These are phyloP conservation scores for Botrytis deweyae DNA, from an alignment of 2,329 filamentous ascomycete genomes.

Conservation along the genomic window DNA sequence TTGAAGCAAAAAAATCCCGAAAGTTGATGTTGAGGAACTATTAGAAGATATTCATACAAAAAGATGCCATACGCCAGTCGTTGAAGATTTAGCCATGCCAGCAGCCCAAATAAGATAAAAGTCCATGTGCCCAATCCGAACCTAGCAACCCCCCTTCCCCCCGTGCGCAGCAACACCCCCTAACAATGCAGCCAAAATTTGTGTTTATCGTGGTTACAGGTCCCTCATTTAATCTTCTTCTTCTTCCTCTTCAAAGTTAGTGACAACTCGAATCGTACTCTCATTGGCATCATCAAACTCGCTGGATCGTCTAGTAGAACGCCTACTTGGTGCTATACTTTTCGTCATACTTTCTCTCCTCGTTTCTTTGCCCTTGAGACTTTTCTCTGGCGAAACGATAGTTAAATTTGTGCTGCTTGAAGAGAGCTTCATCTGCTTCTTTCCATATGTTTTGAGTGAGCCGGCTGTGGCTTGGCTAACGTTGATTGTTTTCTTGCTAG, in stretches of 20 bases:
- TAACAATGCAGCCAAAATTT: conserved; percentile 16
- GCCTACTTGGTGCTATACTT: conserved; percentile 26
- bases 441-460: conserved; percentile 35
- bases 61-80: conserved; percentile 25
- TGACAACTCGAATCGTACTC: conserved; percentile 31
- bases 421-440: conserved; percentile 29
- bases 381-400: conserved; percentile 26
- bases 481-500: conserved; percentile 25
- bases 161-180: neutral
- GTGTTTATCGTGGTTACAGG: conserved; percentile 4
- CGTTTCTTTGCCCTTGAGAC: conserved; percentile 19
- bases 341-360: conserved; percentile 26
- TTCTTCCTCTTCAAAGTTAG: conserved; percentile 19
- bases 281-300: conserved; percentile 23
- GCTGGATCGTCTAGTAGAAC: conserved; percentile 19
- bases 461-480: conserved; percentile 30
- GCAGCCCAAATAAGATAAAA: conserved; percentile 26
- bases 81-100: conserved; percentile 32
- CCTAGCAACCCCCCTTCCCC: conserved; percentile 21
- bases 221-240: conserved; percentile 15
- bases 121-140: conserved; percentile 19
- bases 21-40: conserved; percentile 24
- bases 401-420: conserved; percentile 33
- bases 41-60: conserved; percentile 34
- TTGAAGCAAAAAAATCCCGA: conserved; percentile 4